Conservation (phyloP, 2,329 filamentous ascomycete species). For the Claviceps africana region DNA sequence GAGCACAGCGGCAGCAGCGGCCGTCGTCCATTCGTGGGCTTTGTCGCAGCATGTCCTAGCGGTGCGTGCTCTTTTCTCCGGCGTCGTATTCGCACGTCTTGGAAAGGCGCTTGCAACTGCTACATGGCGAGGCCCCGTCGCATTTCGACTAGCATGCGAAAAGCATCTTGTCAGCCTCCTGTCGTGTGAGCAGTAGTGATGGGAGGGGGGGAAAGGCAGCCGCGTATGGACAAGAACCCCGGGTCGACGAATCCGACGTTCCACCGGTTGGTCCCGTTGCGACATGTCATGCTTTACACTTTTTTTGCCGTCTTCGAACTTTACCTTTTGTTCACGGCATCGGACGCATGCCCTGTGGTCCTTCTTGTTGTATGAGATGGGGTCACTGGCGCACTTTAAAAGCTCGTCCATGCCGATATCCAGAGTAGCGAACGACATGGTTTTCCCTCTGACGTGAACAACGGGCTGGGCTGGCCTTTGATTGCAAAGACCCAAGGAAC, state of each 20-base stretch:
- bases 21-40: too few species aligned
- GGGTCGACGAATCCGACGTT: too few species aligned
- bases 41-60: too few species aligned
- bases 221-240: too few species aligned
- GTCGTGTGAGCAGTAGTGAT: neutral
- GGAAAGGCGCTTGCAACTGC: too few species aligned
- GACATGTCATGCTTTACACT: neutral
- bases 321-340: constrained; percentile 26
- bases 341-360: constrained; percentile 25
- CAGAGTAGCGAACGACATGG: neutral
- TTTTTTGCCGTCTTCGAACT: neutral
- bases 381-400: constrained; percentile 22
- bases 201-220: too few species aligned
- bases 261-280: neutral
- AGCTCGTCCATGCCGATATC: constrained; percentile 15
- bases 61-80: too few species aligned
- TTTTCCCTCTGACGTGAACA: neutral
- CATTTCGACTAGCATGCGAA: too few species aligned
- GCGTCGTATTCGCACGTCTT: too few species aligned
- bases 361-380: constrained; percentile 22
- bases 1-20: too few species aligned
- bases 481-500: neutral
- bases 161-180: neutral
- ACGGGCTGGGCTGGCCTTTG: neutral
- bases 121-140: too few species aligned